Evolutionary conservation across 176 grass and related monocot species (phyloP).

Genomic region (Cocos nucifera): DNA sequence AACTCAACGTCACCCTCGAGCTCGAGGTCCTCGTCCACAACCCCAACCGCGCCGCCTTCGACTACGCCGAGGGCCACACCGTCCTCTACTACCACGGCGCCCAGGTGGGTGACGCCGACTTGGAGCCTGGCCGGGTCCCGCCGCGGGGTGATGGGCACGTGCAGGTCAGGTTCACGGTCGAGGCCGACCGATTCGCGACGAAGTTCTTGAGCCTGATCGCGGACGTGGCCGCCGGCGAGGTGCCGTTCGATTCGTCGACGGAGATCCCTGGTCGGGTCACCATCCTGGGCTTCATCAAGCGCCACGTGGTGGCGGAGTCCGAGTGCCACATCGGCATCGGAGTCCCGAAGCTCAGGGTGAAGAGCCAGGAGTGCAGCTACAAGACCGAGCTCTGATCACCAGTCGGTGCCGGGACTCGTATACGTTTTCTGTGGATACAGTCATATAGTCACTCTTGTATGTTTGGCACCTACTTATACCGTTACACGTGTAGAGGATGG

Average conservation of each 20-base stretch:
- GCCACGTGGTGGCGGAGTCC: conserved; percentile 27
- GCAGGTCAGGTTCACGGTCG: conserved; percentile 36
- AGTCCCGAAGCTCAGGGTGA: conserved; percentile 45
- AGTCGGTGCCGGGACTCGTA: neutral
- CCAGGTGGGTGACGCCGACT: conserved; percentile 28
- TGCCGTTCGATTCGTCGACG: conserved; percentile 46
- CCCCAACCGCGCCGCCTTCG: conserved; percentile 62
- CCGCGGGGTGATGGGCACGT: conserved; percentile 26
- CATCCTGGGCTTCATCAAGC: conserved; percentile 55
- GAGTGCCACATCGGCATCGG: conserved; percentile 46
- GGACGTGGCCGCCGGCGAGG: conserved; percentile 47
- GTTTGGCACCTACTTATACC: no score
- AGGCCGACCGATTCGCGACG: conserved; percentile 31
- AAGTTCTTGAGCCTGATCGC: conserved; percentile 17
- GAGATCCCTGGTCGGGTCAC: conserved; percentile 35
- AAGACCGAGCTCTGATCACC: conserved; percentile 38
- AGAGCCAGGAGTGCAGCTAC: conserved; percentile 44
- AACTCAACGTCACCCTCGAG: conserved; percentile 60
- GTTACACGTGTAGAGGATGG: no score
- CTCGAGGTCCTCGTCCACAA: conserved; percentile 52
- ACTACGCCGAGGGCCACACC: conserved; percentile 23
- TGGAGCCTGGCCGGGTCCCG: conserved; percentile 38
- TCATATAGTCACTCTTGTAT: no score
- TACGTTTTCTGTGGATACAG: no score
- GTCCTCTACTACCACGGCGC: conserved; percentile 45